These are phyloP conservation scores for Dactylella cylindrospora DNA, from an alignment of 2,329 filamentous ascomycete genomes.

Conservation along the genomic window DNA sequence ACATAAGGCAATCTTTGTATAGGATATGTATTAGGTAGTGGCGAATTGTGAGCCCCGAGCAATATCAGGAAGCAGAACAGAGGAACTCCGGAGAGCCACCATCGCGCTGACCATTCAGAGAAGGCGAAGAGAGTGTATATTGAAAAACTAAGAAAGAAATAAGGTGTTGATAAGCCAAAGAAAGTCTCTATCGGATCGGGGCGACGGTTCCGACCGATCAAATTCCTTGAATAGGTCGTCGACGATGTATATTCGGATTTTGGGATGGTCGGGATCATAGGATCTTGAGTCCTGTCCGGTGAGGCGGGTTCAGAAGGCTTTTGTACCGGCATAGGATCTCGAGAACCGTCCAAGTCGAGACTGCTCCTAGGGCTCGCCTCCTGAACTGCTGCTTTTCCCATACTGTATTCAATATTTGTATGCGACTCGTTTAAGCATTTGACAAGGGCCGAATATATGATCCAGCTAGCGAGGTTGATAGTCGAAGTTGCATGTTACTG, in stretches of 20 bases:
- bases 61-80: slow-evolving; percentile 36
- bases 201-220: not conserved
- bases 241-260: too few species aligned
- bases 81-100: slow-evolving; percentile 37
- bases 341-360: slow-evolving; percentile 3
- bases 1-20: slow-evolving; percentile 20
- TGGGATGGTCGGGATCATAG: not conserved
- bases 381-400: slow-evolving; percentile 29
- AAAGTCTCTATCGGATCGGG: slow-evolving; percentile 23
- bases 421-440: slow-evolving; percentile 11
- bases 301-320: not conserved
- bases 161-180: slow-evolving; percentile 37
- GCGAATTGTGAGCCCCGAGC: slow-evolving; percentile 18
- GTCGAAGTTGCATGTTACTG: too few species aligned
- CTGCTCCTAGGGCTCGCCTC: slow-evolving; percentile 16
- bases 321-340: not conserved
- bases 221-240: not conserved
- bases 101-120: slow-evolving; percentile 33
- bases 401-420: not conserved
- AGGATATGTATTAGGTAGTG: slow-evolving; percentile 22
- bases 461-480: too few species aligned
- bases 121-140: slow-evolving; percentile 34
- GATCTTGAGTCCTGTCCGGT: too few species aligned
- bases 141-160: slow-evolving; percentile 31
- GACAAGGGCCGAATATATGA: too few species aligned